A percentile compares a stretch with the other conserved stretches of the same genome.
Conservation (phyloP, 2,329 filamentous ascomycete species). For the Cytospora piceicola region DNA sequence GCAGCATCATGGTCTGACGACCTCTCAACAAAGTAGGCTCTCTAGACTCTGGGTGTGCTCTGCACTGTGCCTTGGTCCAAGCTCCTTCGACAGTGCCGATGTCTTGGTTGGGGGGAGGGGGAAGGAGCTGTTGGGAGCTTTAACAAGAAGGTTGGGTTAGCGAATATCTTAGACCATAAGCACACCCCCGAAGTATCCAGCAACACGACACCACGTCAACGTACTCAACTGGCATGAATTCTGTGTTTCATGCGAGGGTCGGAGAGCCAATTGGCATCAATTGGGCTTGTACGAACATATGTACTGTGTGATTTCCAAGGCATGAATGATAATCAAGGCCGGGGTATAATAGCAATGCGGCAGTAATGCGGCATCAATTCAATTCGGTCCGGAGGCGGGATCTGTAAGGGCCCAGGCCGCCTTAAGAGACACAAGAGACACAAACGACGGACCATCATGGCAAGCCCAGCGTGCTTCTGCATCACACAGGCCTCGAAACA, state of each 20-base stretch:
- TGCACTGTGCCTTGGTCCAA: conserved; percentile 1
- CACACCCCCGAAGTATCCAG: conserved; percentile 1
- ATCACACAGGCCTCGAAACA: conserved; percentile 17
- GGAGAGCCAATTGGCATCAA: conserved; percentile 21
- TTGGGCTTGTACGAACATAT: not conserved
- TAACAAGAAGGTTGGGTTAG: not conserved
- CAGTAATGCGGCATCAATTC: conserved; percentile 7
- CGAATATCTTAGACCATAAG: not conserved
- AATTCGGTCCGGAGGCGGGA: conserved; percentile 10
- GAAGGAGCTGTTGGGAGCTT: not conserved
- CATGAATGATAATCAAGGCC: conserved; percentile 11
- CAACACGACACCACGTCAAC: conserved; percentile 2
- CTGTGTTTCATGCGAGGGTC: conserved; percentile 11
- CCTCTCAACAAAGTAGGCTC: not conserved
- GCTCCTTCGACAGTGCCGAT: not conserved
- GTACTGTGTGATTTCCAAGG: conserved; percentile 18
- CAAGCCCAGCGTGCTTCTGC: not conserved
- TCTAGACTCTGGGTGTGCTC: not conserved
- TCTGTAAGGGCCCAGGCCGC: conserved; percentile 12
- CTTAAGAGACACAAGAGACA: not conserved
- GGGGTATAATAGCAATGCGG: conserved; percentile 14
- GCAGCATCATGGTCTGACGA: not conserved
- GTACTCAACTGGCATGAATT: not conserved
- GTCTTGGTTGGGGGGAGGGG: too few species aligned
- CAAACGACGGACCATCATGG: not conserved